A percentile compares a stretch with the other conserved stretches of the same genome.
Conservation (phyloP, 352 stramenopile genomes). For the Pilasporangium apinafurcum region DNA sequence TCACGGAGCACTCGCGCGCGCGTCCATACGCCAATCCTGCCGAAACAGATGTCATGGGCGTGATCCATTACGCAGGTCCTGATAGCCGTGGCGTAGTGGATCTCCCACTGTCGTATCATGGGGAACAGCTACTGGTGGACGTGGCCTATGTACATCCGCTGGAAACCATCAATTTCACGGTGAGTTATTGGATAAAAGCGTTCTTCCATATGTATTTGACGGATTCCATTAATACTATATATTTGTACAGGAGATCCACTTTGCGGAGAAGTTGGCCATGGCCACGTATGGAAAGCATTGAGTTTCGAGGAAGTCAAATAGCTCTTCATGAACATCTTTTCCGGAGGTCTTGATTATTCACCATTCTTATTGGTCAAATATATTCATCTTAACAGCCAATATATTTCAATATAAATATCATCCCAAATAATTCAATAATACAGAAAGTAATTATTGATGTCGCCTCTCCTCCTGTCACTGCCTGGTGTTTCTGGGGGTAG, state of each 20-base stretch:
- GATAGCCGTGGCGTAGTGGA: conserved; percentile 41
- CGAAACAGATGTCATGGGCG: conserved; percentile 32
- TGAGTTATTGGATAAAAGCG: no score
- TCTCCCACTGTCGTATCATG: conserved; percentile 38
- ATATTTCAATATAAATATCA: background rate
- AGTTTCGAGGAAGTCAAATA: conserved; percentile 16
- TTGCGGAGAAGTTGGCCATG: conserved; percentile 56
- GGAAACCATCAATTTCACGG: conserved; percentile 14
- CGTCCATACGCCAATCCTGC: conserved; percentile 38
- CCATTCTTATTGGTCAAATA: no score
- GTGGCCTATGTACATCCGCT: conserved; percentile 53
- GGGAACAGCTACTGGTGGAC: conserved; percentile 12
- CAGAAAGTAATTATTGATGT: background rate
- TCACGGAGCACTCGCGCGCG: conserved; percentile 46
- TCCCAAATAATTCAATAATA: background rate
- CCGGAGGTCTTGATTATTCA: no score
- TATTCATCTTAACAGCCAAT: conserved; percentile 4
- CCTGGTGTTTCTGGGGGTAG: background rate
- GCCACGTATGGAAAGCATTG: conserved; percentile 32
- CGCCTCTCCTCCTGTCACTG: conserved; percentile 6
- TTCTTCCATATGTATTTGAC: no score
- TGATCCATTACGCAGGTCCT: conserved; percentile 48
- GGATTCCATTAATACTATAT: no score
- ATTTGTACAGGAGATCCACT: conserved; percentile 73
- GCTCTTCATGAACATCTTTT: no score